phyloP scores from a whole-genome alignment of 2,329 filamentous ascomycete genomes.

The Aspergillus brunneoviolaceus region DNA sequence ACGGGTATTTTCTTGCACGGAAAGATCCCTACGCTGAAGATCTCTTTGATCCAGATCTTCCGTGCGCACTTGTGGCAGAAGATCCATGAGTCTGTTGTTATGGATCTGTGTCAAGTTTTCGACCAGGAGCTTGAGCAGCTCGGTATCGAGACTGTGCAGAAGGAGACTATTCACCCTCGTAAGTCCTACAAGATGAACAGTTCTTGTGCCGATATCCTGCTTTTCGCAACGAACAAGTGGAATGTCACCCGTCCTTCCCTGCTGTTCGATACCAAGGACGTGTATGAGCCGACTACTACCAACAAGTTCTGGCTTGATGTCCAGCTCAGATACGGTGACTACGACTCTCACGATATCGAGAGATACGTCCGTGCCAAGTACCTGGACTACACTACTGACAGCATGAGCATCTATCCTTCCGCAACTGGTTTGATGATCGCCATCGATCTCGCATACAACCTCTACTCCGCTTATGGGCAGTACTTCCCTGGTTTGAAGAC shows the following conservation, averaged over 20 bases:
- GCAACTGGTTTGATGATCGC: slow-evolving; percentile 96
- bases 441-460: slow-evolving; percentile 95
- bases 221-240: slow-evolving; percentile 99
- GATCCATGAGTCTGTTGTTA: slow-evolving; percentile 97
- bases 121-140: slow-evolving; percentile 95
- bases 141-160: slow-evolving; percentile 95
- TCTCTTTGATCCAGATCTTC: slow-evolving; percentile 98
- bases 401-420: slow-evolving; percentile 97
- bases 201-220: slow-evolving; percentile 92
- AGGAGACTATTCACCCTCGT: slow-evolving; percentile 97
- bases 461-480: slow-evolving; percentile 97
- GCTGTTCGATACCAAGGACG: slow-evolving; percentile 93
- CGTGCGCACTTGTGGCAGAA: slow-evolving; percentile 99
- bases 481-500: slow-evolving; percentile 98
- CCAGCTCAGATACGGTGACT: slow-evolving; percentile 93
- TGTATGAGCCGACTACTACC: slow-evolving; percentile 87
- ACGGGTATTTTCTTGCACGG: slow-evolving; percentile 99
- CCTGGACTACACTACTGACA: slow-evolving; percentile 97
- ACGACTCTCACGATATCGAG: slow-evolving; percentile 98
- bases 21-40: slow-evolving; percentile 97
- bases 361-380: slow-evolving; percentile 97
- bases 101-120: slow-evolving; percentile 98
- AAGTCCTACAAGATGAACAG: slow-evolving; percentile 99
- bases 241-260: slow-evolving; percentile 92
- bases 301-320: slow-evolving; percentile 99